Evolutionary conservation across 345 rosid species (phyloP).

Genomic region (Clausena lansium): DNA sequence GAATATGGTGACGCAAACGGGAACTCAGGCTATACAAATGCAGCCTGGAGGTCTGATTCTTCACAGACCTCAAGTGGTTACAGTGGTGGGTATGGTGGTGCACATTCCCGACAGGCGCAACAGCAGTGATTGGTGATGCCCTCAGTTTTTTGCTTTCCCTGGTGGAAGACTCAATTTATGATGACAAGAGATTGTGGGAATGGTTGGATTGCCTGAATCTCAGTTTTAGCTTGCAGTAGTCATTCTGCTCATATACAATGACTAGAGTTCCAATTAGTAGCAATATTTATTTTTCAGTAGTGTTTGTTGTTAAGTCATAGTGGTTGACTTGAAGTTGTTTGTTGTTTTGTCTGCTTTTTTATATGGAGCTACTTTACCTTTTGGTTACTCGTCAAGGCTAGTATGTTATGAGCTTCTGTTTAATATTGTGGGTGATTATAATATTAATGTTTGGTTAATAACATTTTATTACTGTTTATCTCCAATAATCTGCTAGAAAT

Average conservation of each 20-base stretch:
- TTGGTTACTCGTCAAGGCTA: slow-evolving; percentile 11
- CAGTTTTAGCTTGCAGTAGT: slow-evolving; percentile 25
- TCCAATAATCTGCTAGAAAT: slow-evolving; percentile 9
- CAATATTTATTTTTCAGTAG: slow-evolving; percentile 5
- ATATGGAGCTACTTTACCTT: slow-evolving; percentile 10
- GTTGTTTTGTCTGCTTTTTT: slow-evolving; percentile 7
- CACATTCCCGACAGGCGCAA: slow-evolving; percentile 26
- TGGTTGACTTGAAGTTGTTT: slow-evolving; percentile 16
- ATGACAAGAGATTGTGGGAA: slow-evolving; percentile 22
- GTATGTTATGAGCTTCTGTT: slow-evolving; percentile 14
- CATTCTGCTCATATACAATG: slow-evolving; percentile 34
- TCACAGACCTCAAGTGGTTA: slow-evolving; percentile 29
- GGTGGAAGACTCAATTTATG: background rate
- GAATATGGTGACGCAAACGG: slow-evolving; percentile 31
- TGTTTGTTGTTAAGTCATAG: slow-evolving; percentile 17
- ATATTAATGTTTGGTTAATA: slow-evolving; percentile 3
- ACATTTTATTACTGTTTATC: background rate
- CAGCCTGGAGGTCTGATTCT: slow-evolving; percentile 29
- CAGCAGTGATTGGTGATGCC: slow-evolving; percentile 22
- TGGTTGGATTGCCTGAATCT: slow-evolving; percentile 36
- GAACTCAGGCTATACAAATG: slow-evolving; percentile 28
- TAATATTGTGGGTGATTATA: slow-evolving; percentile 13
- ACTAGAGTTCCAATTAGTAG: slow-evolving; percentile 26
- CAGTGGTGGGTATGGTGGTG: slow-evolving; percentile 21
- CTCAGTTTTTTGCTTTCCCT: background rate